Evolutionary conservation across 345 rosid genomes (phyloP), one percentile per base, ranked within the genome.

Genomic region (Eucalyptus shirleyi): DNA sequence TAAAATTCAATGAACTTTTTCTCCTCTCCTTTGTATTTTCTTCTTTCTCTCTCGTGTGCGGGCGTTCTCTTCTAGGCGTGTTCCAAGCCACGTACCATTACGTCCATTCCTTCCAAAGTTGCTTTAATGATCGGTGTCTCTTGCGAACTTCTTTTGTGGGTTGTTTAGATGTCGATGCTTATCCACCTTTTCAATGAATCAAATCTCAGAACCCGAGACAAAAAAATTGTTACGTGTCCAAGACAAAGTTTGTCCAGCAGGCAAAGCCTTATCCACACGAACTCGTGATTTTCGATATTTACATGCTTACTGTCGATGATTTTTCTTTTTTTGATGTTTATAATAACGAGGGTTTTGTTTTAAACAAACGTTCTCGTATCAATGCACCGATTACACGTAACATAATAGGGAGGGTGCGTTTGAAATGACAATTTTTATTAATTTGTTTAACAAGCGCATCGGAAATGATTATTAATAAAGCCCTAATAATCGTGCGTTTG

Each of bases 391-490:
- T 37, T 37, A 21, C 45, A 37, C 26, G 12, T 37, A 37, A 1
- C 82, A 6, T 21, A 0, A 37, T 3, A 21, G 16, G 6, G 83
- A 21, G 0, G 47, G 9, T 37, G 28, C 9, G 1, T 40, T 77
- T 77, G 83, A 77, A 77, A 77, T 37, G 28, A 77, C 45, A 12
- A 77, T 40, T 12, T 77, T 37, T 77, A 77, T 77, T 21, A 37
- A 21, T 77, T 37, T 37, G 12, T 40, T 11, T 77, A 77, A 65
- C 77, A 3, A 65, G 21, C 21, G 77, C 77, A 65, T 15, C 18
- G 77, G 77, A n/a, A 65, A n/a, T 65, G 18, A 14, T 65, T 65
- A 7, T n/a, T 65, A n/a, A 62, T 28, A 13, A 30, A 62, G 21
- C 81, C 44, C 44, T 69, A 69, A 34, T 69, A 34, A 69, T 69